Percentiles rank a stretch among this genome's conserved stretches.
Evolutionary conservation across 139 green algal species (phyloP).

Genomic region (Nannochloris sp.): DNA sequence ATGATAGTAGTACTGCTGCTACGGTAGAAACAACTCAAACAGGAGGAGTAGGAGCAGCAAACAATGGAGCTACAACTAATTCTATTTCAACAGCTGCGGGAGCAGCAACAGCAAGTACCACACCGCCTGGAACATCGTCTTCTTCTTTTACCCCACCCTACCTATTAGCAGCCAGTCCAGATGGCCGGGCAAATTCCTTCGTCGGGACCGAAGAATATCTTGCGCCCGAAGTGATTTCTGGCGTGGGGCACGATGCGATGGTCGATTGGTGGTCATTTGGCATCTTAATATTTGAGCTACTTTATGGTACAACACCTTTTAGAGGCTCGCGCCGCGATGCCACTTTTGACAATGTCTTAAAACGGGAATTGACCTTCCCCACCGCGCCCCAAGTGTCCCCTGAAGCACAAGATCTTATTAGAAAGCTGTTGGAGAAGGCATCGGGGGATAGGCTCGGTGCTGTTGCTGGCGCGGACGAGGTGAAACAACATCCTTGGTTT

Average conservation of each 20-base stretch:
- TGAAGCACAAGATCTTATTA: constrained; percentile 65
- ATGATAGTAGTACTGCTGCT: background rate
- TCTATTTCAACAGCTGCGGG: background rate
- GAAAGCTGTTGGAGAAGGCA: constrained; percentile 68
- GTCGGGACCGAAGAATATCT: constrained; percentile 85
- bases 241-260: constrained; percentile 51
- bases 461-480: constrained; percentile 79
- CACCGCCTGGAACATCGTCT: background rate
- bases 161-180: constrained; percentile 71
- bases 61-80: background rate
- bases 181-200: constrained; percentile 84
- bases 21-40: background rate
- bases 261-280: constrained; percentile 89
- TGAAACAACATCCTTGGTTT: constrained; percentile 93
- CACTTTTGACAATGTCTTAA: constrained; percentile 95
- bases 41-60: background rate
- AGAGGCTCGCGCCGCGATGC: constrained; percentile 55
- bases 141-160: no score
- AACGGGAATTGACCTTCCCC: constrained; percentile 75
- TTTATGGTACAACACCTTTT: constrained; percentile 85
- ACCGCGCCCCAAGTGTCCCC: constrained; percentile 36
- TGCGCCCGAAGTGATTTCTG: constrained; percentile 51
- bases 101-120: background rate
- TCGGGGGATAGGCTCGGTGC: constrained; percentile 51
- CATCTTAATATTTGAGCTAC: constrained; percentile 95